Evolutionary conservation across 306 rosid species (phyloP).

Genomic region (Boehmeria nivea): DNA sequence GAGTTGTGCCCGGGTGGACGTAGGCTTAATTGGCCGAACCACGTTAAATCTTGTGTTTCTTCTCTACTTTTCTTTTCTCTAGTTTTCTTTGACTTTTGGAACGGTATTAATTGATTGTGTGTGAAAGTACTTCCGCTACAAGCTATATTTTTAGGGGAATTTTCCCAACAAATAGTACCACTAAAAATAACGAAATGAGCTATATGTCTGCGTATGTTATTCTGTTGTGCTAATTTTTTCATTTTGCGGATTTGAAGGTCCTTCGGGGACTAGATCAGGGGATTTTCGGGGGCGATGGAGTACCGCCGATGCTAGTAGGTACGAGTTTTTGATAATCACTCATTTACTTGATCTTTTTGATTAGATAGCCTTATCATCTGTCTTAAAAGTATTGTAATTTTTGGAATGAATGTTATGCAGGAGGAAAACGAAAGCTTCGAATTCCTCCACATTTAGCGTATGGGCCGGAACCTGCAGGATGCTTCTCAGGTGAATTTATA

Average conservation of each 20-base stretch:
- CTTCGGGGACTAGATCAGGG: constrained; percentile 93
- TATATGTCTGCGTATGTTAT: too few species aligned
- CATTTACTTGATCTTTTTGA: not conserved
- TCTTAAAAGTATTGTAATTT: not conserved
- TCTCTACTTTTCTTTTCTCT: too few species aligned
- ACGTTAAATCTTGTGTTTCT: too few species aligned
- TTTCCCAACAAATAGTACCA: too few species aligned
- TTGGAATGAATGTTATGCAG: constrained; percentile 28
- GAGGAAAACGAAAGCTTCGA: constrained; percentile 77
- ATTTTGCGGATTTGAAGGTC: constrained; percentile 40
- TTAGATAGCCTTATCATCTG: not conserved
- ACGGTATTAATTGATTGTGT: too few species aligned
- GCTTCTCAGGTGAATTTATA: constrained; percentile 70
- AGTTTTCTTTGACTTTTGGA: too few species aligned
- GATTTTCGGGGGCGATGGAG: constrained; percentile 88
- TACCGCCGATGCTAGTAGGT: constrained; percentile 95
- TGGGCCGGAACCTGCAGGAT: constrained; percentile 98
- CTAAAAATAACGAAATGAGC: not conserved
- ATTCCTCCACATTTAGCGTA: constrained; percentile 89
- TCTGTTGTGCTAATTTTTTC: not conserved
- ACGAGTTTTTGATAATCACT: constrained; percentile 9
- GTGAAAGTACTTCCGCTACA: too few species aligned
- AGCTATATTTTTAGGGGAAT: too few species aligned
- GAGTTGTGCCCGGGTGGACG: too few species aligned
- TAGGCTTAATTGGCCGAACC: too few species aligned